Conservation (phyloP, 2,329 filamentous ascomycete genomes). For the Aspergillus sp. region DNA sequence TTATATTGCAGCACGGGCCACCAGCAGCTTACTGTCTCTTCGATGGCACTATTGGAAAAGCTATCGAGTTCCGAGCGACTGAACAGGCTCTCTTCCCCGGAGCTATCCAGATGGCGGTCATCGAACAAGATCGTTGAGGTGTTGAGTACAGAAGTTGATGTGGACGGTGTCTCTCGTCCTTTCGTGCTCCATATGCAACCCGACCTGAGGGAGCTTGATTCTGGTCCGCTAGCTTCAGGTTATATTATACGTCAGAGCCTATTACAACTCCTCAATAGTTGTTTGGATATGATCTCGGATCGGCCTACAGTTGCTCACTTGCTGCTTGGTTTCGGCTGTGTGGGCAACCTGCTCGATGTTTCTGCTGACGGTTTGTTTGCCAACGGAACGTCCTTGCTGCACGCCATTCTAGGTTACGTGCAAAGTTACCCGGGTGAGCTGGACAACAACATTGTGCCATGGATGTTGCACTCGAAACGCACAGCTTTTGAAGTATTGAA, state of each 20-base stretch:
- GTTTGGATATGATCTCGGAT: conserved; percentile 70
- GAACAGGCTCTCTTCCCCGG: conserved; percentile 66
- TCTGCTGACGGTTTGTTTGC: conserved; percentile 70
- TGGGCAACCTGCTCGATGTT: conserved; percentile 67
- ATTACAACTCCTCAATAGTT: conserved; percentile 80
- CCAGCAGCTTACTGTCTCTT: conserved; percentile 74
- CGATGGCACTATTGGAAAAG: conserved; percentile 79
- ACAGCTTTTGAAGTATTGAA: conserved; percentile 72
- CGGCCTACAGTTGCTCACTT: conserved; percentile 87
- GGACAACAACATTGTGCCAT: conserved; percentile 61
- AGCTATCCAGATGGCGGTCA: conserved; percentile 61
- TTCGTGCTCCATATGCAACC: conserved; percentile 68
- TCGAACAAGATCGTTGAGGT: conserved; percentile 85
- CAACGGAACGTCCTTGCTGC: conserved; percentile 73
- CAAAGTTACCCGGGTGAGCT: conserved; percentile 67
- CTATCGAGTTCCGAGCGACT: conserved; percentile 82
- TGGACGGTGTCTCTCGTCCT: conserved; percentile 74
- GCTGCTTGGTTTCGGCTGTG: conserved; percentile 82
- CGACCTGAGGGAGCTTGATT: conserved; percentile 69
- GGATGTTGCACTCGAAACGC: conserved; percentile 68
- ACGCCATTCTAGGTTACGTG: conserved; percentile 72
- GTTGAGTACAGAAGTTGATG: conserved; percentile 77
- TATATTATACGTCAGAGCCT: conserved; percentile 83
- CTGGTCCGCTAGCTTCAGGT: conserved; percentile 66
- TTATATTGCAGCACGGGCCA: conserved; percentile 85